A percentile compares a stretch with the other conserved stretches of the same genome.
phyloP scores from a whole-genome alignment of 2,329 filamentous ascomycete genomes.

The Hansfordia pulvinata region DNA sequence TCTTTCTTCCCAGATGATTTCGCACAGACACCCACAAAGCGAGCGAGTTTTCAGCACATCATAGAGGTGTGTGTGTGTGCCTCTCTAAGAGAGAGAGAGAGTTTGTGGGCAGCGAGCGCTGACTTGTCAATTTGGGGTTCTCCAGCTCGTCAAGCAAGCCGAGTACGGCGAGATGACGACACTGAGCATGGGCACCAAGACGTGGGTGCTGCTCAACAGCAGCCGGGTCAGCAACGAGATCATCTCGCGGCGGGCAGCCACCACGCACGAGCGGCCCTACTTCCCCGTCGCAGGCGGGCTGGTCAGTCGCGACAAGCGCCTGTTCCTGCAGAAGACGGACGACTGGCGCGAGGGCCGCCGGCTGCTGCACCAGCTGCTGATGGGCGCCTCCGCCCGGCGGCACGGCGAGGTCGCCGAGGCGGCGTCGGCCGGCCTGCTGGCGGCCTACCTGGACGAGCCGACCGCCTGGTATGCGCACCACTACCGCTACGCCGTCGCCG shows the following conservation, averaged over 20 bases:
- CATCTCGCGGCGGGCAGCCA: slow-evolving; percentile 19
- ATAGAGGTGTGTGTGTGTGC: too few relatives aligned
- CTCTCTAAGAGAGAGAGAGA: too few relatives aligned
- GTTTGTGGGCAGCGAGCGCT: too few relatives aligned
- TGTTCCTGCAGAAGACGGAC: slow-evolving; percentile 17
- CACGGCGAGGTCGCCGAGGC: slow-evolving; percentile 20
- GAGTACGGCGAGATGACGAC: slow-evolving; percentile 15
- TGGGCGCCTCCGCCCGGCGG: slow-evolving; percentile 16
- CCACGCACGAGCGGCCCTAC: slow-evolving; percentile 18
- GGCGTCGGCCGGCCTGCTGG: slow-evolving; percentile 21
- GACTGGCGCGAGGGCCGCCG: slow-evolving; percentile 22
- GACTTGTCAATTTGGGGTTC: too few relatives aligned
- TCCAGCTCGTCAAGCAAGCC: too few relatives aligned
- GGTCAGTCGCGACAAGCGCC: slow-evolving; percentile 18
- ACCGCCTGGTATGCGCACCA: slow-evolving; percentile 22
- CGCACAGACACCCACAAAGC: too few relatives aligned
- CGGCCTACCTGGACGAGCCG: slow-evolving; percentile 18
- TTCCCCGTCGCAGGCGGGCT: slow-evolving; percentile 21
- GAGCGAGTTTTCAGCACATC: too few relatives aligned
- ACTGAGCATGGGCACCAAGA: slow-evolving; percentile 17
- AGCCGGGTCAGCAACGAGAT: slow-evolving; percentile 22
- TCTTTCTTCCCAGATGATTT: too few relatives aligned
- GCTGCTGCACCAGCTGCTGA: slow-evolving; percentile 23
- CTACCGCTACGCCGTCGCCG: slow-evolving; percentile 24
- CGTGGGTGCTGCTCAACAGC: slow-evolving; percentile 27